Evolutionary conservation across 345 rosid species (phyloP).

Genomic region (Gossypium thurberi): DNA sequence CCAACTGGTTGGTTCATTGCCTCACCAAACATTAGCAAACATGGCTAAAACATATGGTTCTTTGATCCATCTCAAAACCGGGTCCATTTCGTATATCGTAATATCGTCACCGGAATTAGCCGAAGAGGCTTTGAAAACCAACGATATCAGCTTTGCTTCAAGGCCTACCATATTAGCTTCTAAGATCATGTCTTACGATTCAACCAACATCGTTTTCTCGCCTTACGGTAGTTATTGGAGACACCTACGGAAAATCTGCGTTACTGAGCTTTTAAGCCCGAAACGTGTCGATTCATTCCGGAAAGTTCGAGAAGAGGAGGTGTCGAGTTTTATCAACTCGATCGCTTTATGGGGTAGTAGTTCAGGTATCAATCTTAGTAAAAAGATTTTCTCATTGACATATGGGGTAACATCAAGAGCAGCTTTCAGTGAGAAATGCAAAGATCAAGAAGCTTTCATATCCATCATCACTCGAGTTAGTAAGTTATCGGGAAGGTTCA

Average conservation of each 20-base stretch:
- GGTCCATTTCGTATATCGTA: conserved; percentile 2
- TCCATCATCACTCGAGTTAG: not conserved
- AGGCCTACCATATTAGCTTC: conserved; percentile 23
- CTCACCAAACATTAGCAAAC: not conserved
- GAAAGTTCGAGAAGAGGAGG: conserved; percentile 26
- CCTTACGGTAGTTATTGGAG: conserved; percentile 28
- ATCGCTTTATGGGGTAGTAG: not conserved
- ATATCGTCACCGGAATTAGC: conserved; percentile 7
- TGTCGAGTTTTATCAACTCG: conserved; percentile 10
- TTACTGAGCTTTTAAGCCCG: conserved; percentile 16
- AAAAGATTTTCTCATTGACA: conserved; percentile 9
- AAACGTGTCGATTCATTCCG: conserved; percentile 23
- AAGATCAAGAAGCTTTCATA: conserved; percentile 10
- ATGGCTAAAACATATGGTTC: conserved; percentile 1
- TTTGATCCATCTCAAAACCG: not conserved
- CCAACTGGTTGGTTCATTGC: not conserved
- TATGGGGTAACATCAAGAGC: conserved; percentile 10
- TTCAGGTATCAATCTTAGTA: conserved; percentile 4
- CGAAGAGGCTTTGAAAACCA: conserved; percentile 9
- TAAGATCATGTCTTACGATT: conserved; percentile 17
- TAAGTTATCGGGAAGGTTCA: conserved; percentile 7
- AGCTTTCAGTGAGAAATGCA: conserved; percentile 1
- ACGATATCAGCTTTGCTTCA: not conserved
- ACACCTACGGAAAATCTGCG: conserved; percentile 20
- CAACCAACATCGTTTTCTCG: conserved; percentile 19